Percentiles rank a stretch among this genome's conserved stretches.
These are phyloP conservation scores for Daphne laureola DNA, from an alignment of 441 rosid genomes.

Conservation along the genomic window DNA sequence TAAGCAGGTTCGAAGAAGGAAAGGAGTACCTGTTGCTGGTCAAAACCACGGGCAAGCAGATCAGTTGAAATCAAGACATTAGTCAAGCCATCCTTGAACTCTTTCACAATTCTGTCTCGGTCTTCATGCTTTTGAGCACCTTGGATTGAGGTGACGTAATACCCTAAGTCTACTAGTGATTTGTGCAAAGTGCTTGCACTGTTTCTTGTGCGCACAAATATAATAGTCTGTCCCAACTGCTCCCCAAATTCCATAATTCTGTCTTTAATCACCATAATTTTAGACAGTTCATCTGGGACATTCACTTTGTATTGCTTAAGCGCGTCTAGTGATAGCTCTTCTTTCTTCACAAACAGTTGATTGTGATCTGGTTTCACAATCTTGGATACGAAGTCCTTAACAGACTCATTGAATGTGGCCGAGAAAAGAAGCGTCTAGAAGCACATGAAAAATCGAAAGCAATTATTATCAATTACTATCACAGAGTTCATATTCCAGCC, in stretches of 20 bases:
- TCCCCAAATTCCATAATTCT: slow-evolving; percentile 83
- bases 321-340: slow-evolving; percentile 73
- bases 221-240: slow-evolving; percentile 78
- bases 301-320: slow-evolving; percentile 88
- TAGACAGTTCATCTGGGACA: slow-evolving; percentile 66
- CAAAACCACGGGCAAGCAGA: slow-evolving; percentile 90
- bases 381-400: slow-evolving; percentile 71
- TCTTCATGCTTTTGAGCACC: slow-evolving; percentile 58
- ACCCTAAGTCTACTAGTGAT: slow-evolving; percentile 63
- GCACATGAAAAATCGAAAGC: slow-evolving; percentile 8
- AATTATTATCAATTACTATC: no score
- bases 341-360: slow-evolving; percentile 81
- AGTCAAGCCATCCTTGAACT: slow-evolving; percentile 87
- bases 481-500: no score
- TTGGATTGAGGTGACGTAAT: slow-evolving; percentile 77
- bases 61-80: slow-evolving; percentile 90
- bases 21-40: slow-evolving; percentile 64
- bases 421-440: slow-evolving; percentile 85
- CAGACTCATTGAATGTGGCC: slow-evolving; percentile 84
- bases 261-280: slow-evolving; percentile 68
- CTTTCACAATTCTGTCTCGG: slow-evolving; percentile 78
- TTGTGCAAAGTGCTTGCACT: slow-evolving; percentile 57
- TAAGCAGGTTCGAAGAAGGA: slow-evolving; percentile 2
- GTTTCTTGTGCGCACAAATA: slow-evolving; percentile 58
- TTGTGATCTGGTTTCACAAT: slow-evolving; percentile 52